These are phyloP conservation scores for Ogataea saltuana DNA, from an alignment of 805 yeast species.

Conservation along the genomic window DNA sequence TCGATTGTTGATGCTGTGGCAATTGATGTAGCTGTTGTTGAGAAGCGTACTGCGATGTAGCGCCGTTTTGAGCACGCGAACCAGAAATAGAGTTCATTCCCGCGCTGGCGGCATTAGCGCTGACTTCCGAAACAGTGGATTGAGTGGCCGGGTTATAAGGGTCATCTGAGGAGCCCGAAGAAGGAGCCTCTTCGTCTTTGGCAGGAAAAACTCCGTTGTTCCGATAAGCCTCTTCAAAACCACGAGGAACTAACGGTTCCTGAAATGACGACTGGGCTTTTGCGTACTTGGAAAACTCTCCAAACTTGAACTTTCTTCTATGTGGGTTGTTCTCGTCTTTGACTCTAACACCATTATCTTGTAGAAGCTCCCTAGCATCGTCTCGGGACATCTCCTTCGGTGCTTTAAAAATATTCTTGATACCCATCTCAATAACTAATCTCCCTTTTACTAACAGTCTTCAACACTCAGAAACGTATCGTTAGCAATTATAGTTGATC, in stretches of 20 bases:
- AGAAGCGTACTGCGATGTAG: not conserved
- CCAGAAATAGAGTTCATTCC: conserved; percentile 1
- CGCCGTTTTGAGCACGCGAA: not conserved
- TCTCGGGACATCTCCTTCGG: conserved; percentile 48
- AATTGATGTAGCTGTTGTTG: not conserved
- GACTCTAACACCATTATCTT: conserved; percentile 44
- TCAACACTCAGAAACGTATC: too few species aligned
- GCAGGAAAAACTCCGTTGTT: too few species aligned
- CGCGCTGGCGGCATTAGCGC: conserved; percentile 10
- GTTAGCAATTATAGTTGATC: too few species aligned
- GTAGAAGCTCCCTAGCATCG: conserved; percentile 42
- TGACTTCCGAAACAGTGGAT: conserved; percentile 24
- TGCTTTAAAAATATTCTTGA: conserved; percentile 50
- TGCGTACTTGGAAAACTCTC: conserved; percentile 50
- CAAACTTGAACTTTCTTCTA: conserved; percentile 43
- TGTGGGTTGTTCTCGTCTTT: conserved; percentile 32
- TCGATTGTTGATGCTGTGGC: not conserved
- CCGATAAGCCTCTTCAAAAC: conserved; percentile 14
- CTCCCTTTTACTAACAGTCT: too few species aligned
- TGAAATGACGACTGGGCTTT: conserved; percentile 35
- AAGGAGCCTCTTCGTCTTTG: conserved; percentile 10
- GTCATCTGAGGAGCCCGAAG: conserved; percentile 20
- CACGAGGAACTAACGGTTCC: conserved; percentile 28
- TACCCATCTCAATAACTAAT: conserved; percentile 40
- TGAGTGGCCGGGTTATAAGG: conserved; percentile 26